Conservation (phyloP, 345 rosid species). For the Pistacia integerrima region DNA sequence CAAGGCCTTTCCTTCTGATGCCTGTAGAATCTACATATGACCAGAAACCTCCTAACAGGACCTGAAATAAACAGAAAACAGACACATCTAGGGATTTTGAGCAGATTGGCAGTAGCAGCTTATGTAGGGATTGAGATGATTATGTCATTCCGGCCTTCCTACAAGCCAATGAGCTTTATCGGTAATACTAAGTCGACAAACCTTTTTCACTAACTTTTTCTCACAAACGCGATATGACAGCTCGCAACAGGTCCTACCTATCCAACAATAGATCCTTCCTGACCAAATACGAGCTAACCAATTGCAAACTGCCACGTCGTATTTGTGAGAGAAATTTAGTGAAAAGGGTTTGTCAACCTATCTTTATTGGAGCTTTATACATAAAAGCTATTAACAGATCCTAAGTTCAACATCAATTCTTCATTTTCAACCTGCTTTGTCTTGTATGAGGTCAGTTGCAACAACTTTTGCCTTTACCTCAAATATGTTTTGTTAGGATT, state of each 20-base stretch:
- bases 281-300: no score
- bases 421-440: not conserved
- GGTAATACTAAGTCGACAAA: no score
- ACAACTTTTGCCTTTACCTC: not conserved
- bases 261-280: no score
- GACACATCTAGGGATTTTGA: not conserved
- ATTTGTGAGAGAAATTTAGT: no score
- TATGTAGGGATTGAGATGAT: not conserved
- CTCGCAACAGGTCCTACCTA: no score
- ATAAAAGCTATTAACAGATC: not conserved
- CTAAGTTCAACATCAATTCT: not conserved
- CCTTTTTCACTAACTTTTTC: no score
- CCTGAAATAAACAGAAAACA: not conserved
- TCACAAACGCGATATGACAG: no score
- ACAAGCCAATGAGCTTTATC: not conserved
- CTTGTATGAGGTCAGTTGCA: not conserved
- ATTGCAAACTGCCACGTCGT: no score
- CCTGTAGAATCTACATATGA: not conserved
- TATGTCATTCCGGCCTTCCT: not conserved
- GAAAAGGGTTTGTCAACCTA: no score
- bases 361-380: not conserved
- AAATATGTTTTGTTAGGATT: not conserved
- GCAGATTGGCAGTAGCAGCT: not conserved
- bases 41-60: not conserved
- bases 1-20: not conserved